These are phyloP conservation scores for Suhomyces ambrosiae DNA, from an alignment of 1,139 yeast genomes.

Conservation along the genomic window DNA sequence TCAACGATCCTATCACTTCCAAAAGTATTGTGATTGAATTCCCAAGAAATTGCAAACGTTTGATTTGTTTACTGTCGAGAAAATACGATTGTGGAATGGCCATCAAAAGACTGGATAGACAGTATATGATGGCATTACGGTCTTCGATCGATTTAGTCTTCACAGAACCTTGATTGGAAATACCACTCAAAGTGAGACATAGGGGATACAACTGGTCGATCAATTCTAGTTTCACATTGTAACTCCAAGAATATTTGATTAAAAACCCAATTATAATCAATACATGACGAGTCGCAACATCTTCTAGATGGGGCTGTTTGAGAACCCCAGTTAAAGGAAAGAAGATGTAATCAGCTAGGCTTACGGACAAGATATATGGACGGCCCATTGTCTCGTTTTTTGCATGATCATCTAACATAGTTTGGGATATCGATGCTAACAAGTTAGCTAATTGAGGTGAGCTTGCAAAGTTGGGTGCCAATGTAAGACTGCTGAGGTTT, in stretches of 20 bases:
- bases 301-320: constrained; percentile 29
- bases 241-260: constrained; percentile 34
- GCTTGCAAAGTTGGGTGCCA: constrained; percentile 8
- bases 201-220: constrained; percentile 43
- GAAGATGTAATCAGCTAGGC: constrained; percentile 46
- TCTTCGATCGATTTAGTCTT: too few species aligned
- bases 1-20: constrained; percentile 18
- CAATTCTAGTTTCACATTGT: constrained; percentile 26
- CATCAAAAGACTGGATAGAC: constrained; percentile 21
- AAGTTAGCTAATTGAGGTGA: constrained; percentile 16
- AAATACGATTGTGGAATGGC: constrained; percentile 28
- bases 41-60: constrained; percentile 31
- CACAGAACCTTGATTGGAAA: too few species aligned
- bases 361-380: constrained; percentile 30
- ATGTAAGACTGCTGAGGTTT: constrained; percentile 28
- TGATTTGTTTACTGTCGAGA: constrained; percentile 12
- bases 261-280: constrained; percentile 35
- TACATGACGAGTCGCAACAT: constrained; percentile 23
- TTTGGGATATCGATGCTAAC: constrained; percentile 10
- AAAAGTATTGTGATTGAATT: constrained; percentile 28
- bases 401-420: constrained; percentile 3
- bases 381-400: constrained; percentile 12
- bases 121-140: constrained; percentile 19
- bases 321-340: constrained; percentile 41
- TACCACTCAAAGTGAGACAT: constrained; percentile 28